Evolutionary conservation across 352 stramenopile species (phyloP).

Genomic region (Phytophthora quininea): DNA sequence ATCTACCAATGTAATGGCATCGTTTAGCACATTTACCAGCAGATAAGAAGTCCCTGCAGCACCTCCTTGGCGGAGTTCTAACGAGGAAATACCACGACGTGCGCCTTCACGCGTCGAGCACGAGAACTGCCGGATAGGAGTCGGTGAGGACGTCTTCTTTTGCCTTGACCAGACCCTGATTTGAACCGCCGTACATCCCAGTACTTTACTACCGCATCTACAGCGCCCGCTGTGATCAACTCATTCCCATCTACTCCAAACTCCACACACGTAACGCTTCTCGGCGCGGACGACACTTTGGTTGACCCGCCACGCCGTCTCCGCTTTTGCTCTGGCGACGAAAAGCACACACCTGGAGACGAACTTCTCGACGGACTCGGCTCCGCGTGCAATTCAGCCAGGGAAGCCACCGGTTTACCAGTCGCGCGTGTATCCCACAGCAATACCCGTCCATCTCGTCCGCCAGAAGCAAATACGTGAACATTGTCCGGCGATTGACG

Average conservation of each 20-base stretch:
- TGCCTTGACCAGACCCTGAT: slow-evolving; percentile 13
- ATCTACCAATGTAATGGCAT: slow-evolving; percentile 66
- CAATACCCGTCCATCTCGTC: slow-evolving; percentile 65
- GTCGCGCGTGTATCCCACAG: slow-evolving; percentile 58
- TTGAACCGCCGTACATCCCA: slow-evolving; percentile 67
- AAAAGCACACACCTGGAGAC: slow-evolving; percentile 31
- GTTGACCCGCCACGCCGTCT: slow-evolving; percentile 29
- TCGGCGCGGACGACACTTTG: slow-evolving; percentile 27
- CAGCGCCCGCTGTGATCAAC: slow-evolving; percentile 59
- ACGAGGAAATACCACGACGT: slow-evolving; percentile 64
- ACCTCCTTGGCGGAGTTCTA: slow-evolving; percentile 41
- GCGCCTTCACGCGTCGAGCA: slow-evolving; percentile 41
- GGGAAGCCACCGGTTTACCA: slow-evolving; percentile 30
- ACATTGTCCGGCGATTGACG: slow-evolving; percentile 43
- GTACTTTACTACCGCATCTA: slow-evolving; percentile 70
- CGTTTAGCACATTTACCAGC: slow-evolving; percentile 69
- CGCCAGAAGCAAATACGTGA: slow-evolving; percentile 62
- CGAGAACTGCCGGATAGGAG: slow-evolving; percentile 43
- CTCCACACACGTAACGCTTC: slow-evolving; percentile 78
- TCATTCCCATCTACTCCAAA: slow-evolving; percentile 51
- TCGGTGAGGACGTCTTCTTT: slow-evolving; percentile 23
- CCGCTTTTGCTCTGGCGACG: slow-evolving; percentile 34
- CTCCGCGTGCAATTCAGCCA: slow-evolving; percentile 48
- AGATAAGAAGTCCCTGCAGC: slow-evolving; percentile 37
- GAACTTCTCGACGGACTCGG: slow-evolving; percentile 15